Percentiles rank a stretch among this genome's conserved stretches.
phyloP scores from a whole-genome alignment of 2,329 filamentous ascomycete species.

The Colletotrichum sp. region DNA sequence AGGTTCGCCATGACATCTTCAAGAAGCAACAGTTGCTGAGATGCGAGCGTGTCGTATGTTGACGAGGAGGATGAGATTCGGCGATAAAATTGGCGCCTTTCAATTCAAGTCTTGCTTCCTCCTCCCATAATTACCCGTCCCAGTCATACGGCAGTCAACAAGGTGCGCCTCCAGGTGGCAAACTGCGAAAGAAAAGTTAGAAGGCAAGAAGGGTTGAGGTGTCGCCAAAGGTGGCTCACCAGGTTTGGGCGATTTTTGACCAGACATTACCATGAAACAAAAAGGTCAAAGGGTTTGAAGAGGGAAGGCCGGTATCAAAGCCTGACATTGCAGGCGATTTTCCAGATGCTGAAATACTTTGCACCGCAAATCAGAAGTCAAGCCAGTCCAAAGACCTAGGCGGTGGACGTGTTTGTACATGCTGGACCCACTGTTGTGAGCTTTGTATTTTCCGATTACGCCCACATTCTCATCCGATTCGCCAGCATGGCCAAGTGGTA shows the following conservation, averaged over 20 bases:
- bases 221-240: not conserved
- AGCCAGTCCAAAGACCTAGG: not conserved
- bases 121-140: not conserved
- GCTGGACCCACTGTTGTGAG: not conserved
- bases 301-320: not conserved
- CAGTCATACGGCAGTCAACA: too few relatives aligned
- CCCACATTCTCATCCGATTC: rapidly evolving
- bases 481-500: constrained; percentile 38
- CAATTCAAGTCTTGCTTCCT: not conserved
- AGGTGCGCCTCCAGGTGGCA: too few relatives aligned
- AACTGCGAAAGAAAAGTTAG: too few relatives aligned
- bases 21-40: not conserved
- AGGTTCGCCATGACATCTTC: not conserved
- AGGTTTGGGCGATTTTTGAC: not conserved
- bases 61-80: not conserved
- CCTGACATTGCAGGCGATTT: not conserved
- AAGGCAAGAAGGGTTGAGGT: not conserved
- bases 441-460: rapidly evolving
- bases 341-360: not conserved
- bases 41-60: not conserved
- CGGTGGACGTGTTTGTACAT: not conserved
- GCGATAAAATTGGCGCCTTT: not conserved
- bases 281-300: not conserved
- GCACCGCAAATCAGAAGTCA: not conserved
- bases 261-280: not conserved